Conservation (phyloP, 345 rosid species). For the Capsella bursapastoris region DNA sequence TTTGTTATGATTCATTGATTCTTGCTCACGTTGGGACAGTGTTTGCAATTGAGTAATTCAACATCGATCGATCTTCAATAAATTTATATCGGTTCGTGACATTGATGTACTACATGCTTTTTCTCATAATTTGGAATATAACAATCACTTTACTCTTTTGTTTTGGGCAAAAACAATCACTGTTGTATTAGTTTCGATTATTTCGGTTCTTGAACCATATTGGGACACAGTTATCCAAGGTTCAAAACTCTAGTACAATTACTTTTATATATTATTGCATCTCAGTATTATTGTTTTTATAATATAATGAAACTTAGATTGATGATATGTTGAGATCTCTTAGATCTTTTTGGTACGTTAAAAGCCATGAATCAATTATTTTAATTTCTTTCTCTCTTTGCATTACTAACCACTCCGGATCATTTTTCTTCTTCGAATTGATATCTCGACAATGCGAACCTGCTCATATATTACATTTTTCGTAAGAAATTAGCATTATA, state of each 20-base stretch:
- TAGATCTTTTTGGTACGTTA: conserved; percentile 38
- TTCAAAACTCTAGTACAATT: no score
- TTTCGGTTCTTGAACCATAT: no score
- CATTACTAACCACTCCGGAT: conserved; percentile 54
- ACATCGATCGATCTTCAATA: no score
- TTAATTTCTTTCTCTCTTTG: conserved; percentile 46
- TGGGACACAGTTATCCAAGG: no score
- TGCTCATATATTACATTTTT: conserved; percentile 9
- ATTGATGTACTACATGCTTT: no score
- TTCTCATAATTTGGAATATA: no score
- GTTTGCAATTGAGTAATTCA: not conserved
- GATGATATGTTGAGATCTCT: conserved; percentile 27
- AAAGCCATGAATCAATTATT: conserved; percentile 51
- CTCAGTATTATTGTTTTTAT: no score
- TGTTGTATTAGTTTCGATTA: no score
- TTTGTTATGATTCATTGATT: not conserved
- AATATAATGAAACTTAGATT: conserved; percentile 8
- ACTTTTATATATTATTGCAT: no score
- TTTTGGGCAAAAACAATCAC: no score
- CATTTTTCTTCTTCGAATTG: conserved; percentile 7
- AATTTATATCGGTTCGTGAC: no score
- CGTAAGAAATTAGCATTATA: not conserved
- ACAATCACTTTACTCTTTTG: no score
- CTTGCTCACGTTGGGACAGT: not conserved
- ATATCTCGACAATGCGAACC: conserved; percentile 59